Percentiles rank a stretch among this genome's conserved stretches.
Conservation (phyloP, 2,329 filamentous ascomycete genomes). For the Decorospora gaudefroyi region DNA sequence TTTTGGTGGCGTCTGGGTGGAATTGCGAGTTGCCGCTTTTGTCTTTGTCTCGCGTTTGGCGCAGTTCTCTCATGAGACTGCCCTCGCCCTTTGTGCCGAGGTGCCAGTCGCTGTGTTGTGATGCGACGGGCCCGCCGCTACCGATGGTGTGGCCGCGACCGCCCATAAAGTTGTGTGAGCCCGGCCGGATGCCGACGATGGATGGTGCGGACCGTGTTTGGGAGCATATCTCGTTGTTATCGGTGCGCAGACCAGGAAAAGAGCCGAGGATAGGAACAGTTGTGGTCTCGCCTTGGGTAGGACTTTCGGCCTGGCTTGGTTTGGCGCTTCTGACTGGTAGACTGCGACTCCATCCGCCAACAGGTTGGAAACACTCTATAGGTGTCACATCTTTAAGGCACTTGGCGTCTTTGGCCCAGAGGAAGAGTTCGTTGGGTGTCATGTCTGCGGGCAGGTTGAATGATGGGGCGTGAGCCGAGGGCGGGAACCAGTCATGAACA, state of each 20-base stretch:
- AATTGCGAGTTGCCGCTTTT: background rate
- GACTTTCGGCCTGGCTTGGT: background rate
- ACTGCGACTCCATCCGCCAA: background rate
- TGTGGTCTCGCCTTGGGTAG: background rate
- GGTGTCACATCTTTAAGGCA: conserved; percentile 1
- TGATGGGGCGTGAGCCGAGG: background rate
- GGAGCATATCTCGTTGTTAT: background rate
- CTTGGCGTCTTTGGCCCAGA: conserved; percentile 11
- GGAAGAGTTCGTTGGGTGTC: conserved; percentile 10
- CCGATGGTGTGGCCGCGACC: background rate
- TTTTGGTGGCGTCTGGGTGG: background rate
- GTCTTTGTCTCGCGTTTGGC: too few species aligned
- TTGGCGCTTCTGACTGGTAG: background rate
- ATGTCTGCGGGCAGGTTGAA: conserved; percentile 8
- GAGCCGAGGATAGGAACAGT: background rate
- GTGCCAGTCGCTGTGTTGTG: conserved; percentile 1
- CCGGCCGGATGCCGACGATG: background rate
- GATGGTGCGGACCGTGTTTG: background rate
- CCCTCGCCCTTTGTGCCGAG: background rate
- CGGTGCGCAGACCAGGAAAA: background rate
- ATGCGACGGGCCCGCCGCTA: background rate
- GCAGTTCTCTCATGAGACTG: background rate
- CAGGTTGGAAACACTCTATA: conserved; percentile 12
- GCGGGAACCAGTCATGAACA: conserved; percentile 3
- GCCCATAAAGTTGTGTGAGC: background rate